phyloP scores from a whole-genome alignment of 2,329 filamentous ascomycete species.

The Diaporthe capsici region DNA sequence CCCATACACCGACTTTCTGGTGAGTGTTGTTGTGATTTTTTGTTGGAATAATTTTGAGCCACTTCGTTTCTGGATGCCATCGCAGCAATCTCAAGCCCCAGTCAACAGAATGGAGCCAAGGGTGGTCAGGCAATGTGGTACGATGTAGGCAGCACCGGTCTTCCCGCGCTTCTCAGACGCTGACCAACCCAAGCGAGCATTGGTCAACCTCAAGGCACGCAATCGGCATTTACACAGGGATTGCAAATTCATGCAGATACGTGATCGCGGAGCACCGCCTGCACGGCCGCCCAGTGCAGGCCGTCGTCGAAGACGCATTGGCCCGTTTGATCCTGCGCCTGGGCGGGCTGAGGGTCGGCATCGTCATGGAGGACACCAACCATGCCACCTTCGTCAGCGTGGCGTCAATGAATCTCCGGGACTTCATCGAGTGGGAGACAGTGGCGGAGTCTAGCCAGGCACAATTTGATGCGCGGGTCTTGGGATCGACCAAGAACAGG shows the following conservation, averaged over 20 bases:
- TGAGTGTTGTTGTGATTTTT: background rate
- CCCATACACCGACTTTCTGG: no score
- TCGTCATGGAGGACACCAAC: constrained; percentile 60
- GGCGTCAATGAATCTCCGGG: constrained; percentile 57
- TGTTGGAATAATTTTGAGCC: background rate
- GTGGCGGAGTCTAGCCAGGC: constrained; percentile 37
- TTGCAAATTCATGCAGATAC: constrained; percentile 63
- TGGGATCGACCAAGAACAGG: constrained; percentile 53
- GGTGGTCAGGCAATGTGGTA: constrained; percentile 43
- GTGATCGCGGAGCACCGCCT: constrained; percentile 42
- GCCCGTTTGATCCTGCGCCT: constrained; percentile 58
- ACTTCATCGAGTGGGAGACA: constrained; percentile 57
- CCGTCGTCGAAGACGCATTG: constrained; percentile 55
- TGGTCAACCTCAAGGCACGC: constrained; percentile 62
- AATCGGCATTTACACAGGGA: constrained; percentile 62
- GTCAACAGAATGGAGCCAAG: background rate
- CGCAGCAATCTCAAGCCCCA: background rate
- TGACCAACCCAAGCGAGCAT: constrained; percentile 54
- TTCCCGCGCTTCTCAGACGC: background rate
- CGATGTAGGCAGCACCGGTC: constrained; percentile 15
- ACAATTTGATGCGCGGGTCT: constrained; percentile 48
- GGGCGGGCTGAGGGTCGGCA: constrained; percentile 63
- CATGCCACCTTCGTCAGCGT: constrained; percentile 60
- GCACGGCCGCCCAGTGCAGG: constrained; percentile 39
- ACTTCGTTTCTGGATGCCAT: background rate